These are phyloP conservation scores for Puccinellia tenuiflora DNA, from an alignment of 176 grass and related monocot species.

Conservation along the genomic window DNA sequence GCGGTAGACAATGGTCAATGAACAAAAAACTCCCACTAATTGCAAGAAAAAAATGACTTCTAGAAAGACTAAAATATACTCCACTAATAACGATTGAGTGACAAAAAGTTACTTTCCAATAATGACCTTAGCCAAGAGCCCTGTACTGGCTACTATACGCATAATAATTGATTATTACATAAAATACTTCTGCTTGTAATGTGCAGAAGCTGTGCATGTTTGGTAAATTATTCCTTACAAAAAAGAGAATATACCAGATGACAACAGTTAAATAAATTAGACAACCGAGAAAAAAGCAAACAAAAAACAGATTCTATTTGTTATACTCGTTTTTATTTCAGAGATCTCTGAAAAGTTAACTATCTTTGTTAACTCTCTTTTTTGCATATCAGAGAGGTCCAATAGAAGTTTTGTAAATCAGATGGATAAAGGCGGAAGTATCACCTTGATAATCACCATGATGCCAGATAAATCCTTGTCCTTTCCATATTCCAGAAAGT, in stretches of 20 bases:
- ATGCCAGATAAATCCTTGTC: slow-evolving; percentile 60
- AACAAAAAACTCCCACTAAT: background rate
- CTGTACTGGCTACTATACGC: background rate
- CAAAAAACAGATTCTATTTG: background rate
- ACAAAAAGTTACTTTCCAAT: background rate
- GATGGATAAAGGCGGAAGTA: background rate
- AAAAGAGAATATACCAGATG: background rate
- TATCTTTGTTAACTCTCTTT: background rate
- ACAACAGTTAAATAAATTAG: background rate
- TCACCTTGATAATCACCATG: slow-evolving; percentile 68
- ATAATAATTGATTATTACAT: background rate
- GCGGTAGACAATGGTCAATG: slow-evolving; percentile 17
- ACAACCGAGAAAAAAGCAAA: background rate
- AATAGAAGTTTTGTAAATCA: background rate
- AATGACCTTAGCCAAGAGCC: background rate
- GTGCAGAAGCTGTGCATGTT: background rate
- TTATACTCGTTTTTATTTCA: background rate
- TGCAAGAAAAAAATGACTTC: background rate
- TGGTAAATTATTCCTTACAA: background rate
- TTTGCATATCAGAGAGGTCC: background rate
- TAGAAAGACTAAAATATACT: background rate
- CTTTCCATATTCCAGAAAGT: slow-evolving; percentile 57
- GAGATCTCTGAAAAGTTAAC: background rate
- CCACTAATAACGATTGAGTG: background rate
- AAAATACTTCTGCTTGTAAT: background rate